A percentile compares a stretch with the other conserved stretches of the same genome.
Conservation (phyloP, 1,139 yeast genomes). For the Candida sojae region DNA sequence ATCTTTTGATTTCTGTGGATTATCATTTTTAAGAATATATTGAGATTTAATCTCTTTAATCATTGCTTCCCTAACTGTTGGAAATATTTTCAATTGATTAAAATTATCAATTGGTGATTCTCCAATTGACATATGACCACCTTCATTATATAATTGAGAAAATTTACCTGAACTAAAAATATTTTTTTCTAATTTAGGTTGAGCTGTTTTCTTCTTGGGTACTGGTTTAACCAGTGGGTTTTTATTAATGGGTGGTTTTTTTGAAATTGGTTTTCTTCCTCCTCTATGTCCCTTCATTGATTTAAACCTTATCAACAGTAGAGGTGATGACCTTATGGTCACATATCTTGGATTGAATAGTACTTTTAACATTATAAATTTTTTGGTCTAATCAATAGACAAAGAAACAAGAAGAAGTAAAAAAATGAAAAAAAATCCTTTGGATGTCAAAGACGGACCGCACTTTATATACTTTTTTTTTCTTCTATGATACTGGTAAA, state of each 20-base stretch:
- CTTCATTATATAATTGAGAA: slow-evolving; percentile 22
- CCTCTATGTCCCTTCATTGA: background rate
- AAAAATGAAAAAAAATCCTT: background rate
- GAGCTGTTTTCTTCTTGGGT: slow-evolving; percentile 3
- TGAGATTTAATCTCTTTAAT: slow-evolving; percentile 56
- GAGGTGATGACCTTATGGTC: background rate
- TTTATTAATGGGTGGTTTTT: background rate
- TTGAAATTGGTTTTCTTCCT: background rate
- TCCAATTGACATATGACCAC: slow-evolving; percentile 5
- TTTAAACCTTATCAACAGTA: slow-evolving; percentile 3
- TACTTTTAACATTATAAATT: background rate
- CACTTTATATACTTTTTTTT: background rate
- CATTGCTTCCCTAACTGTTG: slow-evolving; percentile 66
- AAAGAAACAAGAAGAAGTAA: background rate
- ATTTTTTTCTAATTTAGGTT: slow-evolving; percentile 1
- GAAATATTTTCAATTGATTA: slow-evolving; percentile 63
- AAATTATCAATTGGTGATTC: slow-evolving; percentile 55
- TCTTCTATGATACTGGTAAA: no score
- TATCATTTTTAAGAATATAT: slow-evolving; percentile 40
- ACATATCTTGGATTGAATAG: background rate
- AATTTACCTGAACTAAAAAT: slow-evolving; percentile 24
- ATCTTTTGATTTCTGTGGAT: slow-evolving; percentile 21
- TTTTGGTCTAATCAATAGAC: background rate
- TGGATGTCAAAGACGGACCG: background rate
- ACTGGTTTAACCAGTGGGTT: background rate